Base-by-base conservation (phyloP, 2,329 filamentous ascomycete species). In the Colletotrichum lindemuthianum region DNA sequence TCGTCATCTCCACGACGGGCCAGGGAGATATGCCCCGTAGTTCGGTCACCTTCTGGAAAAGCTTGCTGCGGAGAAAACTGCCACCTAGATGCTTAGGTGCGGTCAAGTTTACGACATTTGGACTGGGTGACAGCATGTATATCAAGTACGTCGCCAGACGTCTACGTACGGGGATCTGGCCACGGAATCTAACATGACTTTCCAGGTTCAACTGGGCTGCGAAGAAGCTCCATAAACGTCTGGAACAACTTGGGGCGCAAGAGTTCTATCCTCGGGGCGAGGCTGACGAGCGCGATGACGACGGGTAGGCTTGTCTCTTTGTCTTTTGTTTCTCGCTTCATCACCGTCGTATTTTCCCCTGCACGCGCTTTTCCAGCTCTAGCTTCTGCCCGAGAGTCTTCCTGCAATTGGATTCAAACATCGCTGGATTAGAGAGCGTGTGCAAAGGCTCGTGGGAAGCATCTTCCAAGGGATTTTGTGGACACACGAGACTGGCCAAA, bases 61-160 rank as follows among this genome's bases (percentile, higher is more conserved):
- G 88, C 65, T 82, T 99, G 41, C 82, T 97, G 15, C 86, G 92
- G 69, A 93, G 91, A 76, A 92, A 88, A 70, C 84, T 99, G 34
- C 87, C 90, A 11, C 83, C 88, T 3, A 87, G 85, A 13, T 94
- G 90, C 70, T 81, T 99, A 43, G 74, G 81, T 41, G 83, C 85
- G 39, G 80, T 97, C 67, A 84, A 81, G 1, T 98, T 97, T 77
- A 90, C 92, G 3, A 91, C 90, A 0, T 97, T 98, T 81, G 96
- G 96, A 1, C 84, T 98, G 1, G 96, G 96, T 1, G 96, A 99
- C 77, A 97, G 92, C 72, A 97, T 94, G 1, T 99, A 99, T 82
- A 85, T 91, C 60, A 95, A 96, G 90, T 96, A 81, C 69, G 85
- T 74, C 4, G 24, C 7, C 34, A 45, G 24, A 16, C 7, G 15